Conservation (phyloP, 2,329 filamentous ascomycete genomes). For the Pseudogymnoascus sp. region DNA sequence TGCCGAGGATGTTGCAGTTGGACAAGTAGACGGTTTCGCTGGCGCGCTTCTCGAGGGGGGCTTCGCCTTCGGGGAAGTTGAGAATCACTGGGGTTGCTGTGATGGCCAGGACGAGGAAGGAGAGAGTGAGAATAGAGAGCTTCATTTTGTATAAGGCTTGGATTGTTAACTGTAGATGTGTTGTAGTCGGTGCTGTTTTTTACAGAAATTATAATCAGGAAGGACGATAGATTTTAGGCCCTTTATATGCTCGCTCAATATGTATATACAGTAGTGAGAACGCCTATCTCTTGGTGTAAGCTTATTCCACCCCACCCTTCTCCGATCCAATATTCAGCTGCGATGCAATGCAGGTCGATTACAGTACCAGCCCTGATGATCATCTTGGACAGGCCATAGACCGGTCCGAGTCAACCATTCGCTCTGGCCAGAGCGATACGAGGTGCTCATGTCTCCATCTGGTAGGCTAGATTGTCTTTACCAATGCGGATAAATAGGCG, state of each 20-base stretch:
- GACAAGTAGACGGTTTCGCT: neutral
- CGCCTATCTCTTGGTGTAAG: neutral
- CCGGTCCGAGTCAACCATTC: neutral
- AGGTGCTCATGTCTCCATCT: neutral
- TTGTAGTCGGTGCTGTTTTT: neutral
- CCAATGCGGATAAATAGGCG: neutral
- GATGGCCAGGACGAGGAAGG: neutral
- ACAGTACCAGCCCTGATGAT: neutral
- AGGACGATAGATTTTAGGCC: neutral
- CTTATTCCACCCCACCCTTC: neutral
- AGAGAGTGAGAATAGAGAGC: neutral
- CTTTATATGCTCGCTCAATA: neutral
- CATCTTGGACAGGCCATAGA: neutral
- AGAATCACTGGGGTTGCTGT: neutral
- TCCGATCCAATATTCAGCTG: neutral
- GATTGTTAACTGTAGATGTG: neutral
- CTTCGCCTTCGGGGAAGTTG: neutral
- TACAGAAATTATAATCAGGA: neutral
- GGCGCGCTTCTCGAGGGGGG: neutral
- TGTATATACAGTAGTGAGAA: neutral
- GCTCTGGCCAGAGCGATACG: neutral
- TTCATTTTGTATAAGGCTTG: neutral
- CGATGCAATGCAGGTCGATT: neutral
- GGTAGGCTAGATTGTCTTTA: neutral
- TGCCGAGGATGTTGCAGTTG: neutral